Base-by-base conservation (phyloP, 768 basidiomycete species). In the Cystobasidium tubakii region DNA sequence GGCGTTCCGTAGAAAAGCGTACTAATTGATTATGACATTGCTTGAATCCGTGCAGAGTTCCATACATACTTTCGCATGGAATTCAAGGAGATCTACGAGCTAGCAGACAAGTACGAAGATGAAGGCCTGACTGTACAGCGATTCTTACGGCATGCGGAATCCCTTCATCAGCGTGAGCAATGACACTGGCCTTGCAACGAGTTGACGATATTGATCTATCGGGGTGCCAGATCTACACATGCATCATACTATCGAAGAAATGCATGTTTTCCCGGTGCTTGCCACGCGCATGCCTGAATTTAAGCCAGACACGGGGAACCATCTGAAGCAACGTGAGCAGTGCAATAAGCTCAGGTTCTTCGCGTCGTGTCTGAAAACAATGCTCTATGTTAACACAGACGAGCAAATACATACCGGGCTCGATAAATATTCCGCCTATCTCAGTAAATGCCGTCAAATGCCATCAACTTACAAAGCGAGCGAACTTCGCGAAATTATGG, bases 231-330 rank as follows among this genome's bases (percentile, higher is more conserved):
- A 67, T 25, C 44, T 67, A 29, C 43, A 54, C 29, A 42, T 29
- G 50, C 66, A 67, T 53, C 66, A 67, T 42, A 42, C 23, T 29
- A 67, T 67, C 29, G 66, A 67, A 67, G 66, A 81, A 76, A 74
- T 77, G 29, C 78, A 81, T 73, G 79, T 81, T 63, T 81, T 81
- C 76, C 81, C 81, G 19, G 74, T 80, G 1, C 74, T 81, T 31
- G 81, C 79, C 15, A 76, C 75, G 74, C 78, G 79, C 73, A 81
- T 81, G 81, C 81, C 81, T 9, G 80, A 81, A 71, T 81, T 81
- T 78, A 80, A 80, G 73, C 73, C 73, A 19, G 81, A 79, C 15
- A 76, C 77, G 12, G 81, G 81, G 7, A 78, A 78, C 73, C 81
- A 81, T 74, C 71, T 81, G 1, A 76, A 81, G 73, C 76, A 80